Evolutionary conservation across 306 rosid species (phyloP).

Genomic region (Pueraria montana): DNA sequence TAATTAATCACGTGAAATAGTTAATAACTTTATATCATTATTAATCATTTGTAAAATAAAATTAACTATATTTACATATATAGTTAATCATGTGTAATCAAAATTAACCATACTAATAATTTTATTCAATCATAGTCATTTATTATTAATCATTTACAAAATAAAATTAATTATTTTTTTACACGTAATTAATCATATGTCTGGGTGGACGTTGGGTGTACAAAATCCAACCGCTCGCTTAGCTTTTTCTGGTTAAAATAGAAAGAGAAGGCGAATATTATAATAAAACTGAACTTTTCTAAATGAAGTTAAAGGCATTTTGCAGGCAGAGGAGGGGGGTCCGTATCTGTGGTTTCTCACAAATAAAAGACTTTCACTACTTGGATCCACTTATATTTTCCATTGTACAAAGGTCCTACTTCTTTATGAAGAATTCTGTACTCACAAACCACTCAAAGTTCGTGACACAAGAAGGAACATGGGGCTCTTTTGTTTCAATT

Average conservation of each 20-base stretch:
- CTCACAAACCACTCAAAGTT: constrained; percentile 31
- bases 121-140: too few species aligned
- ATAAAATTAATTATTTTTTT: too few species aligned
- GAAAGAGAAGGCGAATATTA: constrained; percentile 5
- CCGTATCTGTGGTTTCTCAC: constrained; percentile 38
- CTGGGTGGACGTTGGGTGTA: too few species aligned
- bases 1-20: too few species aligned
- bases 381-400: constrained; percentile 44
- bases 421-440: constrained; percentile 47
- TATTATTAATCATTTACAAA: too few species aligned
- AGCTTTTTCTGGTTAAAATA: neutral
- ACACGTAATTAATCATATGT: too few species aligned
- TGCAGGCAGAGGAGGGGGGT: constrained; percentile 43
- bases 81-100: too few species aligned
- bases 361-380: constrained; percentile 36
- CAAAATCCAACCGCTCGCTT: too few species aligned
- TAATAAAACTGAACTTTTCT: constrained; percentile 14
- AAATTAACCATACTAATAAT: too few species aligned
- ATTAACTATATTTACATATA: too few species aligned
- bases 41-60: too few species aligned
- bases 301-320: constrained; percentile 37
- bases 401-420: constrained; percentile 43
- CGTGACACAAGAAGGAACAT: constrained; percentile 45
- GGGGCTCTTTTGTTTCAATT: constrained; percentile 44
- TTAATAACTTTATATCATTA: too few species aligned